Evolutionary conservation across 78 protist genomes (phyloP), one percentile per base, ranked within the genome.

Genomic region (Speleostelium caveatum): DNA sequence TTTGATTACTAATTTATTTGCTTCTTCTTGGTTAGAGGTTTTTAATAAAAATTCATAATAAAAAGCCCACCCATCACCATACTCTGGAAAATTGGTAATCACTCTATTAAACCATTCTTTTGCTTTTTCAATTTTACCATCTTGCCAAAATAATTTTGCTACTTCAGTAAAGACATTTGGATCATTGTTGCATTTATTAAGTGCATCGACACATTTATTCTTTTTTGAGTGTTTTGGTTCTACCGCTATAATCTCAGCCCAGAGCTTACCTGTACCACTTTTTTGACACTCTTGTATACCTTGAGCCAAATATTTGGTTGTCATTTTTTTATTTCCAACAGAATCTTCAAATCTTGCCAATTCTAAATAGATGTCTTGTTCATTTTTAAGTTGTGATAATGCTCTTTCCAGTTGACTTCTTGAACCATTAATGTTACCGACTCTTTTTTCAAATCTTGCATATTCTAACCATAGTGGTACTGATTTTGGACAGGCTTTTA

Each of bases 31-130:
- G 21, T 26, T 71, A 26, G 60, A 45, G 16, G 95, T 93, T 63
- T 88, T 92, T 39, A 80, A 35, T 62, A 94, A 88, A 30, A 97
- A 97, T 14, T 73, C 36, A 73, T 93, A 97, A 66, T 58, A 95
- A 53, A 42, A 49, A 0, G 97, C 98, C 99, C 99, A 98, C 1
- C 97, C 97, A 62, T 98, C 99, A 39, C 99, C 99, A 65, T 39
- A 28, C 77, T 95, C 96, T 8, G 97, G 94, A 26, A 93, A 93
- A 22, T 73, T 36, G 3, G 95, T 61, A 14, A 80, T 67, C 0
- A 98, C 95, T 33, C 97, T 90, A 42, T 96, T 80, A 90, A 97
- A 95, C 99, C 99, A 97, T 28, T 60, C 26, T 28, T 88, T 62
- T 1, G 98, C 98, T 60, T 93, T 85, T 16, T 78, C 92, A 3